phyloP scores from a whole-genome alignment of 352 stramenopile species.

The Phytophthora constricta region DNA sequence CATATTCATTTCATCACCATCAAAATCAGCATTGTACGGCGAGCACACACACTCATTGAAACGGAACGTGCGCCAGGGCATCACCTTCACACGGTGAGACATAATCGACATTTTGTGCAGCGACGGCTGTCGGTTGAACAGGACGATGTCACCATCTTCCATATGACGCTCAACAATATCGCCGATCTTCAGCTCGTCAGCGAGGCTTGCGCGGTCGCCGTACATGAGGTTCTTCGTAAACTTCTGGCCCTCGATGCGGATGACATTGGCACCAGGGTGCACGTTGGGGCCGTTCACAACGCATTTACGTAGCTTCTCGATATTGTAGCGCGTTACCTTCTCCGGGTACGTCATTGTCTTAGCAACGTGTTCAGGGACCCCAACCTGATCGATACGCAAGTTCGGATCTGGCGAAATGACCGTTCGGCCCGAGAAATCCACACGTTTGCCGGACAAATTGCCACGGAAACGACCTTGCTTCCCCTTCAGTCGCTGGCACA shows the following conservation, averaged over 20 bases:
- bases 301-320: conserved; percentile 95
- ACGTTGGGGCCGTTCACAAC: conserved; percentile 96
- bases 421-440: conserved; percentile 99
- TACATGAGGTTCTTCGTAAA: conserved; percentile 94
- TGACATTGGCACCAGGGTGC: conserved; percentile 97
- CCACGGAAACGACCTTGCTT: conserved; percentile 98
- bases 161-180: conserved; percentile 99
- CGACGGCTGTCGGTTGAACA: conserved; percentile 99
- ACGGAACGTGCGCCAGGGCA: conserved; percentile 98
- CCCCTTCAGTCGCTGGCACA: conserved; percentile 98
- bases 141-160: conserved; percentile 98
- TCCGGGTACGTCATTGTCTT: conserved; percentile 99
- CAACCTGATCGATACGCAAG: conserved; percentile 94
- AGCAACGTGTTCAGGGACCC: conserved; percentile 95
- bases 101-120: conserved; percentile 99
- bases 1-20: conserved; percentile 99
- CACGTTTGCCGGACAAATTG: conserved; percentile 98
- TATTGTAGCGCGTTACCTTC: conserved; percentile 97
- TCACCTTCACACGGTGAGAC: conserved; percentile 91
- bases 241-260: conserved; percentile 85
- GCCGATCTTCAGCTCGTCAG: conserved; percentile 95
- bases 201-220: conserved; percentile 93
- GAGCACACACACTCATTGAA: conserved; percentile 99
- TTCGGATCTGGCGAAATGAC: conserved; percentile 99
- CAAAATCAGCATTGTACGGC: conserved; percentile 99